phyloP scores from a whole-genome alignment of 2,329 filamentous ascomycete species.

The Dryadomyces quercus-mongolicae region DNA sequence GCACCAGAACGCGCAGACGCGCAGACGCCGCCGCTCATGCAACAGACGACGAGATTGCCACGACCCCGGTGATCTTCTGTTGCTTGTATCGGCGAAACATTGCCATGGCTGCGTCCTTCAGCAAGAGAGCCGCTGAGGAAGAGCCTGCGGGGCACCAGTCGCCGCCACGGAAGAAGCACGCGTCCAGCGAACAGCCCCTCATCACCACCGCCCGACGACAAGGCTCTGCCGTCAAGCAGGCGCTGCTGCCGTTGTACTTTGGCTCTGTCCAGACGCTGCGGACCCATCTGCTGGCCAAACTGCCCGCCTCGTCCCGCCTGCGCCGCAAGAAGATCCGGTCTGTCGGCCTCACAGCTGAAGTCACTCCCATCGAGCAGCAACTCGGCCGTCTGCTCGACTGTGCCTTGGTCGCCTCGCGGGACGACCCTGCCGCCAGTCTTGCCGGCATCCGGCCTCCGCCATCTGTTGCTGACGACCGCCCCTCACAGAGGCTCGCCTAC shows the following conservation, averaged over 20 bases:
- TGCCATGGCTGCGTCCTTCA: no score
- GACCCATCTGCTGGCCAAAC: slow-evolving; percentile 52
- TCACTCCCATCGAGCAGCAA: slow-evolving; percentile 21
- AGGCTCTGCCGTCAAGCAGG: slow-evolving; percentile 29
- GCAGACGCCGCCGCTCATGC: no score
- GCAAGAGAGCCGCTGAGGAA: no score
- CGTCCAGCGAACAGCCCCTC: background rate
- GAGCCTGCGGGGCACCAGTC: no score
- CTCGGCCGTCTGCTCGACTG: slow-evolving; percentile 54
- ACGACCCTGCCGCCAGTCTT: slow-evolving; percentile 5
- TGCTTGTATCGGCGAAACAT: no score
- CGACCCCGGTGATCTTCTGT: no score
- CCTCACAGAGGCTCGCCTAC: slow-evolving; percentile 46
- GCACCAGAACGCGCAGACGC: no score
- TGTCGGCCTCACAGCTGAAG: background rate
- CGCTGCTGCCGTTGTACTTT: slow-evolving; percentile 60
- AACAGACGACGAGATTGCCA: no score
- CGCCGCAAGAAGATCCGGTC: slow-evolving; percentile 42
- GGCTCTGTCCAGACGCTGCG: slow-evolving; percentile 52
- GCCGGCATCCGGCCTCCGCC: background rate
- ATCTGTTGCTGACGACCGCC: slow-evolving; percentile 25
- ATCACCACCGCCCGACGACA: background rate
- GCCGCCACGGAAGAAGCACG: no score
- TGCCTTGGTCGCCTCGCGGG: slow-evolving; percentile 48
- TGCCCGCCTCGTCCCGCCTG: slow-evolving; percentile 55